phyloP scores from a whole-genome alignment of 345 rosid genomes.

The Dipteronia sinensis region DNA sequence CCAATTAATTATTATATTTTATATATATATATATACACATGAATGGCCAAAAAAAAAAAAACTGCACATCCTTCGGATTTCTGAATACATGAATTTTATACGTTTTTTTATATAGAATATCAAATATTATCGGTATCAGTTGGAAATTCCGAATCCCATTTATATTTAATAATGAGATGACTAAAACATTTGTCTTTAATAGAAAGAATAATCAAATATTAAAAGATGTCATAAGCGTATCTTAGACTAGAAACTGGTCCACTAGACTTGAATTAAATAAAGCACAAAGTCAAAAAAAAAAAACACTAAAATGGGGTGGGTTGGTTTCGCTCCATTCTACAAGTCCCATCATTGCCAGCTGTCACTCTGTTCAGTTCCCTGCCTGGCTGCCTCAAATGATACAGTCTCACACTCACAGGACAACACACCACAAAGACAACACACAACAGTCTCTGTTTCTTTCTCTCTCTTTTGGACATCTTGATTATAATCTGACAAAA shows the following conservation, averaged over 20 bases:
- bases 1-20: too few relatives aligned
- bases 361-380: constrained; percentile 1
- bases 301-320: not conserved
- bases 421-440: not conserved
- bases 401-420: not conserved
- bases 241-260: not conserved
- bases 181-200: not conserved
- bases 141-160: too few relatives aligned
- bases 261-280: not conserved
- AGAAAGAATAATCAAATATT: not conserved
- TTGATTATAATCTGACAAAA: not conserved
- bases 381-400: too few relatives aligned
- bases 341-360: constrained; percentile 28
- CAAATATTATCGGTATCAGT: too few relatives aligned
- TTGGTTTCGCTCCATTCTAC: constrained; percentile 6
- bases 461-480: not conserved
- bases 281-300: not conserved
- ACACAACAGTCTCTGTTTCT: not conserved
- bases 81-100: too few relatives aligned
- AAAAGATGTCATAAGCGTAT: constrained; percentile 1
- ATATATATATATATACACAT: too few relatives aligned
- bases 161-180: not conserved
- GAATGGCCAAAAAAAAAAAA: too few relatives aligned
- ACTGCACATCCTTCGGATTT: too few relatives aligned
- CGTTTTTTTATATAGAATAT: too few relatives aligned